These are phyloP conservation scores for Lodderomyces orthopsilosis DNA, from an alignment of 1,139 yeast species.

Conservation along the genomic window DNA sequence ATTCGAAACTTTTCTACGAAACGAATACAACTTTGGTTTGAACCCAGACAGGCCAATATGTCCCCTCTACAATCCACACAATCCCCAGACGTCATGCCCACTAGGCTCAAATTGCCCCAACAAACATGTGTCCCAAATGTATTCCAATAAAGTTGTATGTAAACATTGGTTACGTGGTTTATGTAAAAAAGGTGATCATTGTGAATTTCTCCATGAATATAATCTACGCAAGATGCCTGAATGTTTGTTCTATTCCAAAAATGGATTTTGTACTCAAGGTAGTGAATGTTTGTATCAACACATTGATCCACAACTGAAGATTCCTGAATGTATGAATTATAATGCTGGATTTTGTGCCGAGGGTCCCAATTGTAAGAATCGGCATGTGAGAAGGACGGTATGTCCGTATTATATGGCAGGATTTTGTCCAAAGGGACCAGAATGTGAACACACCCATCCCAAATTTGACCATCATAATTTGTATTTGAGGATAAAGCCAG, in stretches of 20 bases:
- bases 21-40: conserved; percentile 77
- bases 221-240: conserved; percentile 96
- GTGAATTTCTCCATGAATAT: conserved; percentile 95
- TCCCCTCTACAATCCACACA: conserved; percentile 61
- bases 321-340: conserved; percentile 84
- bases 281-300: conserved; percentile 94
- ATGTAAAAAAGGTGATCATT: conserved; percentile 94
- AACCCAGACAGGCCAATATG: conserved; percentile 93
- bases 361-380: conserved; percentile 81
- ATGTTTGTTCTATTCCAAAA: conserved; percentile 81
- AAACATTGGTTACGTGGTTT: conserved; percentile 98
- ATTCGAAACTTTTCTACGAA: conserved; percentile 79
- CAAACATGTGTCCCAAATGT: conserved; percentile 82
- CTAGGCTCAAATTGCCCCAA: conserved; percentile 81
- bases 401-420: conserved; percentile 90
- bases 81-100: conserved; percentile 70
- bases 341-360: conserved; percentile 88
- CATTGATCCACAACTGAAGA: conserved; percentile 82
- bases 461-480: conserved; percentile 46
- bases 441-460: conserved; percentile 60
- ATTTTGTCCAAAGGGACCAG: conserved; percentile 77
- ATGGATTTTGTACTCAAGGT: conserved; percentile 90
- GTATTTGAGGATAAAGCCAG: conserved; percentile 51
- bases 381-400: conserved; percentile 74
- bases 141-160: conserved; percentile 82